phyloP scores from a whole-genome alignment of 2,329 filamentous ascomycete species.

The Fusarium fujikuroi region DNA sequence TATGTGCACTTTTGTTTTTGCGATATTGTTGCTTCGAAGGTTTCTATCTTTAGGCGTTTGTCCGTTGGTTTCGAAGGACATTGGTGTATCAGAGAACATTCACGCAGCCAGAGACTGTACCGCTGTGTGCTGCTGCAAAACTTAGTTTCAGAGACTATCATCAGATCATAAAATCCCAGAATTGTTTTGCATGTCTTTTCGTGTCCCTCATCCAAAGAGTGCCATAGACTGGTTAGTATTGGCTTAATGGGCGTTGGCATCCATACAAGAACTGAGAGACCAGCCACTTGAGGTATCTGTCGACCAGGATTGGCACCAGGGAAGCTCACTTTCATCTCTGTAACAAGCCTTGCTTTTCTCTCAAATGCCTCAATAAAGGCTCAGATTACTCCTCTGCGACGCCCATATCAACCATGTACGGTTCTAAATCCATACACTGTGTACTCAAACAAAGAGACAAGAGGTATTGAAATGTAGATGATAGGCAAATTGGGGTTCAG shows the following conservation, averaged over 20 bases:
- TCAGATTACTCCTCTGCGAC: background rate
- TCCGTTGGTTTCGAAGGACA: slow-evolving; percentile 7
- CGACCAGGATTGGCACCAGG: background rate
- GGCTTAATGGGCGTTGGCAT: too few relatives aligned
- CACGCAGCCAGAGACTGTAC: slow-evolving; percentile 19
- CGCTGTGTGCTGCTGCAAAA: background rate
- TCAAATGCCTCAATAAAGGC: background rate
- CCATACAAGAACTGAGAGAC: background rate
- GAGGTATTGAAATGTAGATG: background rate
- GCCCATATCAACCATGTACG: background rate
- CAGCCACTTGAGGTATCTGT: background rate
- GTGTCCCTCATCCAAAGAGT: background rate
- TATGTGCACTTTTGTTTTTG: slow-evolving; percentile 30
- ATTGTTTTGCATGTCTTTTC: background rate
- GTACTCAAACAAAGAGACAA: background rate
- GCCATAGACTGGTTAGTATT: background rate
- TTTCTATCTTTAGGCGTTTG: slow-evolving; percentile 18
- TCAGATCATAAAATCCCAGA: background rate
- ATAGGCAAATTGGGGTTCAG: background rate
- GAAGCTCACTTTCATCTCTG: background rate
- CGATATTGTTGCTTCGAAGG: slow-evolving; percentile 28
- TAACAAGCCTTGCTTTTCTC: background rate
- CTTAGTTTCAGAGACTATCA: slow-evolving; percentile 15
- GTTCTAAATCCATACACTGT: background rate
- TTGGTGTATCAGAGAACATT: slow-evolving; percentile 2